These are phyloP conservation scores for Evernia prunastri DNA, from an alignment of 495 filamentous ascomycete species.

Conservation along the genomic window DNA sequence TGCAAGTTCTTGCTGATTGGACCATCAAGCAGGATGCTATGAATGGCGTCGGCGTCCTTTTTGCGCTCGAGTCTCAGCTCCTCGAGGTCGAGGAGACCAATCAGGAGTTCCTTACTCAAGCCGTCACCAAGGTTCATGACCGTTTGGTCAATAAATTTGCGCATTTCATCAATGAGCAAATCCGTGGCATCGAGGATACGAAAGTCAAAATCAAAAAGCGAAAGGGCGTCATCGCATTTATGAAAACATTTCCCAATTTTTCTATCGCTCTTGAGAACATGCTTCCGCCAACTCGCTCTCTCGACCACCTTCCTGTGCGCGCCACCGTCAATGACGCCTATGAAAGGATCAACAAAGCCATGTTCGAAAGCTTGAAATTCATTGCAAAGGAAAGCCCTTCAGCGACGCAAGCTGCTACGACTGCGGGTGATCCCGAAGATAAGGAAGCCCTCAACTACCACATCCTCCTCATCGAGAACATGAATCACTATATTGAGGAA, in stretches of 20 bases:
- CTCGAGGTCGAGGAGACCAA: conserved; percentile 74
- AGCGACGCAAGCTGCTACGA: conserved; percentile 26
- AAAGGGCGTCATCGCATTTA: conserved; percentile 90
- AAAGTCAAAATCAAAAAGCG: conserved; percentile 98
- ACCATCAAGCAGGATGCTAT: conserved; percentile 69
- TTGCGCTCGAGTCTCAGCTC: conserved; percentile 69
- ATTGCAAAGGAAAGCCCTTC: conserved; percentile 85
- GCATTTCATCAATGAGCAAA: conserved; percentile 89
- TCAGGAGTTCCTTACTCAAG: conserved; percentile 80
- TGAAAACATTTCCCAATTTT: conserved; percentile 87
- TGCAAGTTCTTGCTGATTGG: conserved; percentile 83
- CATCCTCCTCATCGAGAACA: conserved; percentile 94
- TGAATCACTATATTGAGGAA: conserved; percentile 95
- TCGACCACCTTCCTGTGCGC: conserved; percentile 58
- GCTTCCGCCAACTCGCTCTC: conserved; percentile 46
- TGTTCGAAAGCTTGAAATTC: conserved; percentile 94
- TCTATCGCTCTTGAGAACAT: conserved; percentile 73
- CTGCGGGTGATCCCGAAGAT: conserved; percentile 68
- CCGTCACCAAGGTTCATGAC: conserved; percentile 71
- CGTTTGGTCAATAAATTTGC: conserved; percentile 70
- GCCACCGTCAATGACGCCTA: conserved; percentile 81
- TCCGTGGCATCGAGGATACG: conserved; percentile 94
- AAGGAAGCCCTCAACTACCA: conserved; percentile 95
- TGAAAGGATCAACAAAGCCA: conserved; percentile 79
- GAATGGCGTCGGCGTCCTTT: conserved; percentile 85